phyloP scores from a whole-genome alignment of 306 rosid genomes.

The Inga laurina region DNA sequence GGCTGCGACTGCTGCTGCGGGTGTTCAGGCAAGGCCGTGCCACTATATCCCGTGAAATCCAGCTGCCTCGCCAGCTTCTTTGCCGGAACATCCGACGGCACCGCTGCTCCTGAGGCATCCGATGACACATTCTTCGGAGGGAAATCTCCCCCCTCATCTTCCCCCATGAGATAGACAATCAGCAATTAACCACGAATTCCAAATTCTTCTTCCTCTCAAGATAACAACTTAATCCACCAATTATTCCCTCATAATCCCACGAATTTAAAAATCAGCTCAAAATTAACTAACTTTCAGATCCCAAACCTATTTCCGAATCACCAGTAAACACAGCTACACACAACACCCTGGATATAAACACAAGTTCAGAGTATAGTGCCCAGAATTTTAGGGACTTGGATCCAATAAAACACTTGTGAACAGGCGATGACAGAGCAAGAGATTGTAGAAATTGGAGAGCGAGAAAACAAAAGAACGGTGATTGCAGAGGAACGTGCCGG shows the following conservation, averaged over 20 bases:
- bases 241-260: slow-evolving; percentile 32
- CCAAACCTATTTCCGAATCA: slow-evolving; percentile 35
- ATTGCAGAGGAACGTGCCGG: slow-evolving; percentile 4
- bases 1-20: slow-evolving; percentile 41
- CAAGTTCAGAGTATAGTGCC: slow-evolving; percentile 39
- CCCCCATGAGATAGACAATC: slow-evolving; percentile 67
- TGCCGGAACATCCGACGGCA: slow-evolving; percentile 63
- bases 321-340: background rate
- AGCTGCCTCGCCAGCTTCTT: slow-evolving; percentile 98
- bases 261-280: slow-evolving; percentile 44
- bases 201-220: slow-evolving; percentile 18
- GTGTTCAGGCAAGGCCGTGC: slow-evolving; percentile 43
- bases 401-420: slow-evolving; percentile 24
- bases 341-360: slow-evolving; percentile 28
- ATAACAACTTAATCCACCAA: slow-evolving; percentile 34
- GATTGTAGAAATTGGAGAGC: slow-evolving; percentile 6
- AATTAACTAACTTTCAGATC: slow-evolving; percentile 54
- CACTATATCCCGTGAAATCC: slow-evolving; percentile 81
- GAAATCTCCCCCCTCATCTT: slow-evolving; percentile 67
- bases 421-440: background rate
- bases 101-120: slow-evolving; percentile 38
- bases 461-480: background rate
- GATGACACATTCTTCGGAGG: slow-evolving; percentile 57
- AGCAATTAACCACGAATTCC: slow-evolving; percentile 26
- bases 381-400: slow-evolving; percentile 38